These are phyloP conservation scores for Grifola frondosa DNA, from an alignment of 1,284 basidiomycete genomes.

Conservation along the genomic window DNA sequence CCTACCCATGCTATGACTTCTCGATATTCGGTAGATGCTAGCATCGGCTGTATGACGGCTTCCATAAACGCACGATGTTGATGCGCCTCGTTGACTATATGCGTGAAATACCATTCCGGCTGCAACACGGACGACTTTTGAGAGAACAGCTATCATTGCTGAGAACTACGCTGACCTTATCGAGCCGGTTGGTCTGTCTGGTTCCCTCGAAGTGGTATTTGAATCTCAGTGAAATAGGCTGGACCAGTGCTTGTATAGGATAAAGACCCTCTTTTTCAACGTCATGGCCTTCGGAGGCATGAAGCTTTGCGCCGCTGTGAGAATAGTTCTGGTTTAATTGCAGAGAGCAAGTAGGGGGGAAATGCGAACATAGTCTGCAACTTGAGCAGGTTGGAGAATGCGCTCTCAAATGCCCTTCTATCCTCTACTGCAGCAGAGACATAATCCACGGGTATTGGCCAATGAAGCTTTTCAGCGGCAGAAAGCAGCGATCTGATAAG, in stretches of 20 bases:
- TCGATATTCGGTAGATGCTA: conserved; percentile 62
- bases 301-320: conserved; percentile 51
- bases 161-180: conserved; percentile 65
- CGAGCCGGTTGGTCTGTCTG: conserved; percentile 86
- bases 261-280: conserved; percentile 51
- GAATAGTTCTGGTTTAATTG: conserved; percentile 1
- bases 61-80: conserved; percentile 82
- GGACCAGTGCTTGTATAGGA: conserved; percentile 81
- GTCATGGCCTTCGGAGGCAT: conserved; percentile 17
- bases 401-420: conserved; percentile 65
- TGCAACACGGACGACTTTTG: conserved; percentile 31
- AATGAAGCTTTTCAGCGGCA: conserved; percentile 72
- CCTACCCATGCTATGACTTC: conserved; percentile 74
- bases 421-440: conserved; percentile 45
- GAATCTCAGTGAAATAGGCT: conserved; percentile 85
- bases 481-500: conserved; percentile 54
- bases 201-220: conserved; percentile 93
- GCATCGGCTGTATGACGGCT: conserved; percentile 70
- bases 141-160: background rate
- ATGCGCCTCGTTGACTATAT: conserved; percentile 81
- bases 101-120: conserved; percentile 98
- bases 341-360: conserved; percentile 6
- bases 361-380: conserved; percentile 73
- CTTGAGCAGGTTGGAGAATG: conserved; percentile 73
- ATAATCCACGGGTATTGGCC: conserved; percentile 80